Percentiles rank a stretch among this genome's conserved stretches.
Evolutionary conservation across 164 flowering plant genomes (phyloP).

Genomic region (Euptelea pleiosperma): DNA sequence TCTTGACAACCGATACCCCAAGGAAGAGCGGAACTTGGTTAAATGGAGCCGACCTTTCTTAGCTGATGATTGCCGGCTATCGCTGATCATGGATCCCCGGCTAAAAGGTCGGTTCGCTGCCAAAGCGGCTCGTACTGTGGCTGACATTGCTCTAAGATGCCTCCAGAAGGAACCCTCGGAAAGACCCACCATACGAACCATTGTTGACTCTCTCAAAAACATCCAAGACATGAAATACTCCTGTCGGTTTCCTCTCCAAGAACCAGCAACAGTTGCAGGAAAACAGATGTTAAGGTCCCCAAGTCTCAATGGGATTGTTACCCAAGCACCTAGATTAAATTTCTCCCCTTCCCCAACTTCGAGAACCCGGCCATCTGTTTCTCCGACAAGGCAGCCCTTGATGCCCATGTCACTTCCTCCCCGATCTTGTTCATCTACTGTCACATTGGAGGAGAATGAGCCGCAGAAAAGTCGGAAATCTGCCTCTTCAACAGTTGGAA

Average conservation of each 20-base stretch:
- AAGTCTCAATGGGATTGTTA: conserved; percentile 63
- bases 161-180: conserved; percentile 84
- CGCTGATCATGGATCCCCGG: conserved; percentile 89
- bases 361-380: conserved; percentile 32
- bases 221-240: conserved; percentile 80
- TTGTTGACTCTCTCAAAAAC: conserved; percentile 65
- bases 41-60: conserved; percentile 87
- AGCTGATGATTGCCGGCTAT: conserved; percentile 70
- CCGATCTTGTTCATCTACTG: conserved; percentile 51
- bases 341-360: conserved; percentile 70
- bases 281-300: conserved; percentile 71
- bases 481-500: conserved; percentile 40
- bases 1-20: conserved; percentile 63
- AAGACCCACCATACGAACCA: conserved; percentile 85
- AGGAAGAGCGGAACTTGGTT: conserved; percentile 83
- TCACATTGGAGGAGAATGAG: conserved; percentile 51
- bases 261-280: conserved; percentile 53
- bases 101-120: conserved; percentile 78
- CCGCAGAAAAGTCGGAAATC: conserved; percentile 53
- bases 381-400: conserved; percentile 35
- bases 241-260: conserved; percentile 74
- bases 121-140: conserved; percentile 75
- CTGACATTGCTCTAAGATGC: conserved; percentile 76
- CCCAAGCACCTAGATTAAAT: conserved; percentile 42
- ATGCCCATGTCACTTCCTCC: conserved; percentile 46